phyloP scores from a whole-genome alignment of 306 rosid species.

The Glycyrrhiza uralensis region DNA sequence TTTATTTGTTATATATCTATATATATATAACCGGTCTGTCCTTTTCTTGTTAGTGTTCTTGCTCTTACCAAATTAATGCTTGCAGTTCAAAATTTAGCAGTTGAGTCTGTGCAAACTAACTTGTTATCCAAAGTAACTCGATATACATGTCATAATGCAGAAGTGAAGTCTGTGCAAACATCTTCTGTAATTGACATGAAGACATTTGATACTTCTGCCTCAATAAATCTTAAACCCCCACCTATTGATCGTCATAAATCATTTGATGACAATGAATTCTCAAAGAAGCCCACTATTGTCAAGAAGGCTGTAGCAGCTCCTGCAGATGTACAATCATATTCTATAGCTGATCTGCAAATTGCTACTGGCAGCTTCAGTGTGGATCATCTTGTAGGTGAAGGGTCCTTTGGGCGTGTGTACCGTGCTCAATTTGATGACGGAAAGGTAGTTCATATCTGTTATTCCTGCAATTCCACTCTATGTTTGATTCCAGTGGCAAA shows the following conservation, averaged over 20 bases:
- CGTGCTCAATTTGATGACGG: slow-evolving; percentile 85
- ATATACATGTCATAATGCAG: slow-evolving; percentile 46
- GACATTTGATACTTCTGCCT: slow-evolving; percentile 54
- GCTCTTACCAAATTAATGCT: slow-evolving; percentile 5
- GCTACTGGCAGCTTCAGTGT: slow-evolving; percentile 88
- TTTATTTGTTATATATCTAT: not conserved
- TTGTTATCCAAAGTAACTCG: slow-evolving; percentile 17
- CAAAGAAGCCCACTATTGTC: slow-evolving; percentile 51
- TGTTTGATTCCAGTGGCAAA: slow-evolving; percentile 13
- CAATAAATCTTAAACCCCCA: slow-evolving; percentile 85
- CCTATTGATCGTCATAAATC: slow-evolving; percentile 87
- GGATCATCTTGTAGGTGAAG: slow-evolving; percentile 91
- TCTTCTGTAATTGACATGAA: slow-evolving; percentile 50
- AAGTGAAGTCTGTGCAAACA: slow-evolving; percentile 60
- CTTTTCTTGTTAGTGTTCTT: slow-evolving; percentile 4
- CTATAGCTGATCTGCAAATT: slow-evolving; percentile 90
- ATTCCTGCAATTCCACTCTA: slow-evolving; percentile 8
- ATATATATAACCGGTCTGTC: not conserved
- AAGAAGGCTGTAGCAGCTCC: slow-evolving; percentile 62
- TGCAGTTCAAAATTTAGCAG: slow-evolving; percentile 7
- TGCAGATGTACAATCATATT: slow-evolving; percentile 63
- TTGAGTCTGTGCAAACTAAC: not conserved
- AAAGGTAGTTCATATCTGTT: slow-evolving; percentile 48
- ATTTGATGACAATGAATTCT: slow-evolving; percentile 66
- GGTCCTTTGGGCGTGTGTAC: slow-evolving; percentile 91